Conservation (phyloP, 2,329 filamentous ascomycete genomes). For the Dothideomycetes sp. region DNA sequence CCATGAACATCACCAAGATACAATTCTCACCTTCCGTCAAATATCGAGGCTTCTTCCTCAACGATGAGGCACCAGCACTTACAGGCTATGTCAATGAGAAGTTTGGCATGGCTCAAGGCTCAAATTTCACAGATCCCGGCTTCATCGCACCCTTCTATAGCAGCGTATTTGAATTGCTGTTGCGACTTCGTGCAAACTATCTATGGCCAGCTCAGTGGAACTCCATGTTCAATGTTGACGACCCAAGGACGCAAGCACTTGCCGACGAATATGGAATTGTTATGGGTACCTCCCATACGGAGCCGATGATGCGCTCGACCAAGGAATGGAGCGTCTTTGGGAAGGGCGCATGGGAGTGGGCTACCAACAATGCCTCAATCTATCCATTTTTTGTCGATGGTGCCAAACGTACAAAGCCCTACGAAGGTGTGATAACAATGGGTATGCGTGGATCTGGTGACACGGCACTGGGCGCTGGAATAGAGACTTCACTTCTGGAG, state of each 20-base stretch:
- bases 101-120: slow-evolving; percentile 22
- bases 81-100: slow-evolving; percentile 55
- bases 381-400: slow-evolving; percentile 59
- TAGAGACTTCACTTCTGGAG: slow-evolving; percentile 49
- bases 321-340: slow-evolving; percentile 37
- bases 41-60: slow-evolving; percentile 60
- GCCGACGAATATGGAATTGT: slow-evolving; percentile 66
- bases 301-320: slow-evolving; percentile 55
- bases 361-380: slow-evolving; percentile 57
- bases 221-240: slow-evolving; percentile 62
- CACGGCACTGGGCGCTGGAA: slow-evolving; percentile 46
- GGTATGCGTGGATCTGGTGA: slow-evolving; percentile 62
- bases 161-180: slow-evolving; percentile 58
- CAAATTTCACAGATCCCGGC: slow-evolving; percentile 15
- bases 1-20: slow-evolving; percentile 41
- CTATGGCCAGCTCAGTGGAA: slow-evolving; percentile 65
- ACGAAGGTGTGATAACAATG: slow-evolving; percentile 55
- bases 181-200: slow-evolving; percentile 62
- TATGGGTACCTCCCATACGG: slow-evolving; percentile 61
- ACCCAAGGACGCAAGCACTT: slow-evolving; percentile 54
- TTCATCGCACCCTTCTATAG: slow-evolving; percentile 54
- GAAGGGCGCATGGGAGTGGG: slow-evolving; percentile 57
- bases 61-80: slow-evolving; percentile 57
- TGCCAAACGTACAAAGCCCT: slow-evolving; percentile 52
- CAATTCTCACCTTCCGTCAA: slow-evolving; percentile 53